Conservation (phyloP, 169 alveolate genomes). For the Plasmodium reichenowi region DNA sequence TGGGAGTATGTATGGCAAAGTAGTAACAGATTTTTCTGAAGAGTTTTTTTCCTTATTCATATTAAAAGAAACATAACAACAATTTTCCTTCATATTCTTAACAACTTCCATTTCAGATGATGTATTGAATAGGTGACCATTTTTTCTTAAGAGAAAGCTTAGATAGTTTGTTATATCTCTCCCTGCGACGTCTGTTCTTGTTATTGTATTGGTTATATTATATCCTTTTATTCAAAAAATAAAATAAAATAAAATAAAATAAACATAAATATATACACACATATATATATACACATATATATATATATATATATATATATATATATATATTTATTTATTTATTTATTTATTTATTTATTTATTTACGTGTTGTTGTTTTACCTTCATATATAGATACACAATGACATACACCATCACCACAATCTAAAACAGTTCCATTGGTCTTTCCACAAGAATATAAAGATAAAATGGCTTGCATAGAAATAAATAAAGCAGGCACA, state of each 20-base stretch:
- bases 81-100: conserved; percentile 83
- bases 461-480: conserved; percentile 84
- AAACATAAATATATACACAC: not conserved
- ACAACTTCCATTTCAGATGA: conserved; percentile 83
- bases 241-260: too few species aligned
- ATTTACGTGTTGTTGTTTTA: not conserved
- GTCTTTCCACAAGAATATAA: conserved; percentile 88
- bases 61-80: conserved; percentile 80
- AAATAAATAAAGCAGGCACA: conserved; percentile 85
- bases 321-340: not conserved
- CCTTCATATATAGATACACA: conserved; percentile 89
- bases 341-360: too few species aligned
- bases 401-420: conserved; percentile 87
- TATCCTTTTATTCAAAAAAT: conserved; percentile 35
- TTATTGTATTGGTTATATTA: conserved; percentile 57
- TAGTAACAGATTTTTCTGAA: conserved; percentile 43
- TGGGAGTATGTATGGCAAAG: conserved; percentile 78
- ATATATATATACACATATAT: conserved; percentile 18
- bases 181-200: conserved; percentile 83
- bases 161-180: conserved; percentile 82
- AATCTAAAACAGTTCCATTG: conserved; percentile 88
- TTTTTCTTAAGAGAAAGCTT: conserved; percentile 78
- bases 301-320: conserved; percentile 72
- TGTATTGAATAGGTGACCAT: conserved; percentile 77
- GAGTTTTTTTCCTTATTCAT: conserved; percentile 74